Conservation (phyloP, 1,139 yeast species). For the Protomyces inouyei region DNA sequence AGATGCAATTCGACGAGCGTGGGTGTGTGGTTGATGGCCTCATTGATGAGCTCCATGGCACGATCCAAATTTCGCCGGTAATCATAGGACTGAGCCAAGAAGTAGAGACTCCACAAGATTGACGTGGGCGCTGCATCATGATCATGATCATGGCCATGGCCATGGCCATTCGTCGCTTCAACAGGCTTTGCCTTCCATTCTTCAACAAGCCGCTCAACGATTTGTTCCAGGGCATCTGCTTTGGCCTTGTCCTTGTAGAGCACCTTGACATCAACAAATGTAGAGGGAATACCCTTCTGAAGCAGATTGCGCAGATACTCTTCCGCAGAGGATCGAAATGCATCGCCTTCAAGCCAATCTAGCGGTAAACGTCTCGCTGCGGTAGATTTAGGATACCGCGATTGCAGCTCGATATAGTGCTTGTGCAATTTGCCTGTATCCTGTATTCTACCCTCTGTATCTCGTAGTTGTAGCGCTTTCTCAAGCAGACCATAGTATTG, state of each 20-base stretch:
- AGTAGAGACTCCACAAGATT: constrained; percentile 71
- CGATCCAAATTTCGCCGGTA: constrained; percentile 46
- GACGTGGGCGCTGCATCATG: constrained; percentile 45
- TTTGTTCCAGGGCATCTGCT: constrained; percentile 43
- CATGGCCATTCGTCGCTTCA: neutral
- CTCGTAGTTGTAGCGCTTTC: constrained; percentile 45
- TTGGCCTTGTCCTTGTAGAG: constrained; percentile 56
- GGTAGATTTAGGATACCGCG: constrained; percentile 56
- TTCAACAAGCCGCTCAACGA: constrained; percentile 38
- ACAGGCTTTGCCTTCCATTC: constrained; percentile 14
- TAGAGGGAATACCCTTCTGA: constrained; percentile 80
- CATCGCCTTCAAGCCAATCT: constrained; percentile 42
- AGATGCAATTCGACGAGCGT: constrained; percentile 69
- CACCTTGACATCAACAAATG: constrained; percentile 80
- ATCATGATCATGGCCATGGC: neutral
- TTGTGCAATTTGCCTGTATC: constrained; percentile 31
- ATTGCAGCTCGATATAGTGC: constrained; percentile 59
- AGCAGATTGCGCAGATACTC: constrained; percentile 59
- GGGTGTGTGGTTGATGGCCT: constrained; percentile 70
- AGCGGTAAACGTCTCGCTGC: constrained; percentile 17
- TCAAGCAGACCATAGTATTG: constrained; percentile 65
- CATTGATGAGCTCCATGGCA: constrained; percentile 56
- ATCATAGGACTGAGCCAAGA: constrained; percentile 74
- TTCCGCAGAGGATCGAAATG: constrained; percentile 47
- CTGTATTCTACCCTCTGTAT: constrained; percentile 38